A percentile compares a stretch with the other conserved stretches of the same genome.
These are phyloP conservation scores for Mycena alexandri DNA, from an alignment of 768 basidiomycete genomes.

Conservation along the genomic window DNA sequence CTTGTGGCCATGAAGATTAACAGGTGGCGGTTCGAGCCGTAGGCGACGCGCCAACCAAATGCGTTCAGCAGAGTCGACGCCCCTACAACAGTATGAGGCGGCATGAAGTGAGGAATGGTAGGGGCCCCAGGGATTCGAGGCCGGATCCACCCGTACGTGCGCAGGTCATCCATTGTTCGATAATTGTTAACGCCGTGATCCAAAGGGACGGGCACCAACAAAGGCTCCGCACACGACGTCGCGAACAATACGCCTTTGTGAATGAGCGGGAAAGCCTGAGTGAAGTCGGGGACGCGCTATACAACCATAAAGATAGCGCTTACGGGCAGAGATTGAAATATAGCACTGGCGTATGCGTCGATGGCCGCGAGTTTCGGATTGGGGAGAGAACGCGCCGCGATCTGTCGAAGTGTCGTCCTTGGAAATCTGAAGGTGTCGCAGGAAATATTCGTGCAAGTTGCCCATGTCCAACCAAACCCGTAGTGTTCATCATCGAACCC, in stretches of 20 bases:
- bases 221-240: not conserved
- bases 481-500: not conserved
- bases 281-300: not conserved
- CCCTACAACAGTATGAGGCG: not conserved
- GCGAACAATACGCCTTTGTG: not conserved
- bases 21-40: not conserved
- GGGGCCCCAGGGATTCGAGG: not conserved
- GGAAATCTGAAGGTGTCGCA: too few relatives aligned
- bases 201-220: not conserved
- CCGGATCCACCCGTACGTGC: not conserved
- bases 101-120: not conserved
- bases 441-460: not conserved
- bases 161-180: not conserved
- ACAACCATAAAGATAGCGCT: too few relatives aligned
- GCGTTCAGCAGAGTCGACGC: not conserved
- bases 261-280: not conserved
- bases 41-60: not conserved
- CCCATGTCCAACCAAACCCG: not conserved
- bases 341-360: too few relatives aligned
- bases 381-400: too few relatives aligned
- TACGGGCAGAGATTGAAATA: too few relatives aligned
- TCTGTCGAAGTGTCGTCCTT: too few relatives aligned
- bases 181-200: not conserved
- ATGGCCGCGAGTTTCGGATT: too few relatives aligned
- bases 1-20: not conserved